Base-by-base conservation (phyloP, 108 stramenopile species). In the Nitzschia sp. region DNA sequence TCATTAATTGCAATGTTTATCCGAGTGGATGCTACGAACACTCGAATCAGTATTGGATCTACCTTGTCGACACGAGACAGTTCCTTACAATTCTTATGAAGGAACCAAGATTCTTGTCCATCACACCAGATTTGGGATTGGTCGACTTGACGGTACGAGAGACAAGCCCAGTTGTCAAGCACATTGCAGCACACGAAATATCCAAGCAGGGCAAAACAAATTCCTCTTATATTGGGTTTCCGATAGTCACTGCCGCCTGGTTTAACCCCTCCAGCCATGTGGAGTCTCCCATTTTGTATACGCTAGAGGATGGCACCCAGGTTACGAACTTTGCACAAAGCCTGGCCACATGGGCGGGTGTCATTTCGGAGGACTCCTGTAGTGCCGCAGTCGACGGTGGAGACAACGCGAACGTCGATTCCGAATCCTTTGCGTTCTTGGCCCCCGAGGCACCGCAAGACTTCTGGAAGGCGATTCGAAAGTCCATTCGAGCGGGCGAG, bases 21-120 rank as follows among this genome's bases (percentile, higher is more conserved):
- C 63, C 82, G 11, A 80, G 62, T 27, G 85, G 85, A 30, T 86
- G 85, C 65, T 48, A 79, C 17, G 82, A 86, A 53, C 85, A 86
- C 44, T 82, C 82, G 53, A 86, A 86, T 46, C 58, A 78, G 36
- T 82, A 86, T 68, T 80, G 73, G 36, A 69, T 86, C 16, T 86
- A 86, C 25, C 52, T 78, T 23, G 80, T 86, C 0, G 85, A 86
- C 68, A 44, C 58, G 13, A 36, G 85, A 11, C 82, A 83, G 58
- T 68, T 75, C 27, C 35, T 81, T 27, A 53, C 58, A 1, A 46
- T 77, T 9, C 36, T 86, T 34, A 68, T 58, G 36, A 34, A 68
- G 25, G 85, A 86, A 66, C 85, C 85, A 32, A 77, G 85, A 33
- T 81, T 81, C 53, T 60, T 86, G 23, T 60, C 63, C 35, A 86